Evolutionary conservation across 805 yeast genomes (phyloP).

Genomic region (Lipomyces anomalus): DNA sequence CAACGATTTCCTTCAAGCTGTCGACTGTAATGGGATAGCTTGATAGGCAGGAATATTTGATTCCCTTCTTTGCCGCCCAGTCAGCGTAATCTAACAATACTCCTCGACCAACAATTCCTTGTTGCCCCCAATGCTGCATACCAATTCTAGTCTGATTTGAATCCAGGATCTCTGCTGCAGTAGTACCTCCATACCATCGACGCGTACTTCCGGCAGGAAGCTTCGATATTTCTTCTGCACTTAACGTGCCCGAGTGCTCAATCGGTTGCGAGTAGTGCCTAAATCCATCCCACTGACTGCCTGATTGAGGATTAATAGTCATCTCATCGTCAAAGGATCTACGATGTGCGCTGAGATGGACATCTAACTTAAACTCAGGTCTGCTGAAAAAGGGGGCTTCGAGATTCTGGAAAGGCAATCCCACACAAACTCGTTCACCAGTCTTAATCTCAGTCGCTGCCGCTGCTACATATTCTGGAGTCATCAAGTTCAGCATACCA

Average conservation of each 20-base stretch:
- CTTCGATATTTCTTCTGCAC: too few relatives aligned
- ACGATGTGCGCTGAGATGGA: neutral
- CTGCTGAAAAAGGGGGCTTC: slow-evolving; percentile 21
- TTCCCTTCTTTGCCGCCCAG: slow-evolving; percentile 27
- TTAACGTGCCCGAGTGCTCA: too few relatives aligned
- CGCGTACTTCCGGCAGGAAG: too few relatives aligned
- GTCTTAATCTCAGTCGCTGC: slow-evolving; percentile 25
- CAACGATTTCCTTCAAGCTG: slow-evolving; percentile 23
- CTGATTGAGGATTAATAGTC: slow-evolving; percentile 26
- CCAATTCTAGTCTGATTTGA: slow-evolving; percentile 15
- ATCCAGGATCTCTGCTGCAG: slow-evolving; percentile 15
- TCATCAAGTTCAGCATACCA: slow-evolving; percentile 28
- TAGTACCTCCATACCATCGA: slow-evolving; percentile 22
- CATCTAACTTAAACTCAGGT: neutral
- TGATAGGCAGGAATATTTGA: slow-evolving; percentile 22
- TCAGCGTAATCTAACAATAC: slow-evolving; percentile 29
- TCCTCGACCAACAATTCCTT: slow-evolving; percentile 31
- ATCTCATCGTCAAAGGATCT: slow-evolving; percentile 25
- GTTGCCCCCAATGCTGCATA: slow-evolving; percentile 27
- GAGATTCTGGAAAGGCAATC: slow-evolving; percentile 23
- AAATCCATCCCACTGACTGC: slow-evolving; percentile 31
- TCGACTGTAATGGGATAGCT: slow-evolving; percentile 22
- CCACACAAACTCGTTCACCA: slow-evolving; percentile 24
- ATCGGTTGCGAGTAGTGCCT: slow-evolving; percentile 28
- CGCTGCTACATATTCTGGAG: slow-evolving; percentile 25